Evolutionary conservation across 345 rosid genomes (phyloP).

Genomic region (Balakata baccata): DNA sequence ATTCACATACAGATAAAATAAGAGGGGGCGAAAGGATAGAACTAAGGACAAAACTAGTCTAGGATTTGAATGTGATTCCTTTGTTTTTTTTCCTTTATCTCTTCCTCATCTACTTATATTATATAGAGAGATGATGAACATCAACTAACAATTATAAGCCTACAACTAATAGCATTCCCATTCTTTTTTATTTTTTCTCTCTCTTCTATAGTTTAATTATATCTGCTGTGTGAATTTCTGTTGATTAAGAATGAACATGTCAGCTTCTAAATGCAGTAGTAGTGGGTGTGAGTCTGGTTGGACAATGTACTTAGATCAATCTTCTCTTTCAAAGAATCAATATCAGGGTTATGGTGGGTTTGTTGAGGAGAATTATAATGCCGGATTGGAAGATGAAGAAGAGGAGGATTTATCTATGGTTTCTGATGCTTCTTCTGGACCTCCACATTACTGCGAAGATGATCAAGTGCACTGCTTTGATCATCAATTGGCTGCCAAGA

Average conservation of each 20-base stretch:
- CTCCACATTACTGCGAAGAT: conserved; percentile 46
- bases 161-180: neutral
- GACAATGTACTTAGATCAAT: conserved; percentile 70
- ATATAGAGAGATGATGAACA: no score
- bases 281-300: conserved; percentile 84
- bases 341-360: conserved; percentile 27
- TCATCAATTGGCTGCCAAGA: conserved; percentile 29
- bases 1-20: conserved; percentile 35
- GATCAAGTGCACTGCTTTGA: conserved; percentile 33
- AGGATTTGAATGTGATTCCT: conserved; percentile 44
- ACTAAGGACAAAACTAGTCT: conserved; percentile 47
- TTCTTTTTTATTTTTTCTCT: conserved; percentile 9
- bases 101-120: conserved; percentile 30
- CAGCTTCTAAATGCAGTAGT: conserved; percentile 50
- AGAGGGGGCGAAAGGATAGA: conserved; percentile 25
- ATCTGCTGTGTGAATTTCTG: neutral
- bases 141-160: no score
- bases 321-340: conserved; percentile 36
- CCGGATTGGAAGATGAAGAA: conserved; percentile 1
- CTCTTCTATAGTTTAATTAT: neutral
- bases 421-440: conserved; percentile 90
- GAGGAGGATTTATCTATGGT: conserved; percentile 75
- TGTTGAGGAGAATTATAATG: conserved; percentile 20
- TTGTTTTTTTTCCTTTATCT: conserved; percentile 25
- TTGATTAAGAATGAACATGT: conserved; percentile 36